These are phyloP conservation scores for Penicillium sclerotigenum DNA, from an alignment of 2,329 filamentous ascomycete species.

Conservation along the genomic window DNA sequence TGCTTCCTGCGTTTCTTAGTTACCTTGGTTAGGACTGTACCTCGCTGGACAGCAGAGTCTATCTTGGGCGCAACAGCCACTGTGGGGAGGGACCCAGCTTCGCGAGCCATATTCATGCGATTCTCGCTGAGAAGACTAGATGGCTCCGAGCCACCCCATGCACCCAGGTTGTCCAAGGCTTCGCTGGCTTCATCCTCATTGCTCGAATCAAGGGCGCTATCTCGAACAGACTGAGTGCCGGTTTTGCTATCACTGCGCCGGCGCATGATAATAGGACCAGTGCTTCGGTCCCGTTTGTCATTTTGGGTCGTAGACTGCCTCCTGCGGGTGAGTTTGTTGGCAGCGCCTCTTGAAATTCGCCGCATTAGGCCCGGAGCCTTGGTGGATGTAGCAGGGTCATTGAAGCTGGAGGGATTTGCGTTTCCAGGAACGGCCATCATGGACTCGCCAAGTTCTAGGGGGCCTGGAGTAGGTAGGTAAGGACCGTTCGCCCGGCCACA, in stretches of 20 bases:
- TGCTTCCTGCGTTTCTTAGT: slow-evolving; percentile 74
- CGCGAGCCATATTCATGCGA: slow-evolving; percentile 32
- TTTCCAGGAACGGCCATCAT: slow-evolving; percentile 51
- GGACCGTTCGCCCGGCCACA: slow-evolving; percentile 29
- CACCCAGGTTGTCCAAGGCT: slow-evolving; percentile 43
- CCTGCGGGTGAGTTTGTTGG: slow-evolving; percentile 65
- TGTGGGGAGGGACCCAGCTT: slow-evolving; percentile 24
- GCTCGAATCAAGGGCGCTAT: slow-evolving; percentile 44
- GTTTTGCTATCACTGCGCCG: slow-evolving; percentile 86
- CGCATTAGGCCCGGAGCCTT: slow-evolving; percentile 70
- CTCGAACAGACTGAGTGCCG: slow-evolving; percentile 55
- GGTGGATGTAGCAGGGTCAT: slow-evolving; percentile 55
- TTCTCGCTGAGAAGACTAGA: slow-evolving; percentile 41
- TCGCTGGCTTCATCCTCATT: slow-evolving; percentile 45
- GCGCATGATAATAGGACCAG: slow-evolving; percentile 83
- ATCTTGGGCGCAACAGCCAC: slow-evolving; percentile 62
- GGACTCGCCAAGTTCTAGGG: slow-evolving; percentile 72
- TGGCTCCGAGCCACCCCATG: slow-evolving; percentile 42
- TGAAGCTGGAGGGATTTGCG: slow-evolving; percentile 52
- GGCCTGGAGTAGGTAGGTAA: slow-evolving; percentile 44
- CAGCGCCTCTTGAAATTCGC: slow-evolving; percentile 76
- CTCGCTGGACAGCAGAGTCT: slow-evolving; percentile 71
- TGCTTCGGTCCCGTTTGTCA: slow-evolving; percentile 78
- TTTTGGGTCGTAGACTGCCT: slow-evolving; percentile 74
- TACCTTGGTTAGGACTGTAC: slow-evolving; percentile 75